phyloP scores from a whole-genome alignment of 2,329 filamentous ascomycete genomes.

The Ceratocystis smalleyi region DNA sequence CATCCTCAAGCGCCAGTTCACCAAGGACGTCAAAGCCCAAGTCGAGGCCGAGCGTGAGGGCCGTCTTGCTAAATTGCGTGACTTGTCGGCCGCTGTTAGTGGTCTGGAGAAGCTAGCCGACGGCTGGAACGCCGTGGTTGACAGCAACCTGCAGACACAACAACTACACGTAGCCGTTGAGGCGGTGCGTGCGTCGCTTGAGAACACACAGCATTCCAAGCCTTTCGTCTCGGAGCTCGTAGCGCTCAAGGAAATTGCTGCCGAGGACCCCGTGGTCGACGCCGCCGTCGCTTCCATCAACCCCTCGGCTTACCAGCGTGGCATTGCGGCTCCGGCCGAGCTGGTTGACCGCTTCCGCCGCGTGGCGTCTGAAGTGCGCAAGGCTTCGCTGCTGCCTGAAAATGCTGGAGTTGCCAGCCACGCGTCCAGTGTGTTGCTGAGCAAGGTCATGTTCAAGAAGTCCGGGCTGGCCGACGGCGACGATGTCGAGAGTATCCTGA shows the following conservation, averaged over 20 bases:
- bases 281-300: constrained; percentile 95
- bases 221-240: constrained; percentile 89
- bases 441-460: constrained; percentile 95
- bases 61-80: constrained; percentile 69
- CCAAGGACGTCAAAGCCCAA: constrained; percentile 57
- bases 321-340: constrained; percentile 67
- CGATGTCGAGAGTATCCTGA: constrained; percentile 87
- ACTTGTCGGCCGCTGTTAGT: constrained; percentile 60
- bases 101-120: constrained; percentile 78
- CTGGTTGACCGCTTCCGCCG: constrained; percentile 92
- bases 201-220: constrained; percentile 52
- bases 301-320: constrained; percentile 81
- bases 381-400: constrained; percentile 81
- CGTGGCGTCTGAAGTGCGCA: constrained; percentile 81
- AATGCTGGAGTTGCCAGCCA: constrained; percentile 91
- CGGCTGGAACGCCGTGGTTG: constrained; percentile 81
- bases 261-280: constrained; percentile 70
- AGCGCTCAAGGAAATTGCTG: constrained; percentile 81
- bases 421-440: constrained; percentile 75
- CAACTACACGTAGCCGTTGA: constrained; percentile 93
- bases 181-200: constrained; percentile 70
- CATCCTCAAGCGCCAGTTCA: constrained; percentile 71
- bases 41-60: constrained; percentile 82
- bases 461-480: constrained; percentile 65
- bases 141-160: constrained; percentile 82